phyloP scores from a whole-genome alignment of 2,329 filamentous ascomycete genomes.

The Fusarium compactum region DNA sequence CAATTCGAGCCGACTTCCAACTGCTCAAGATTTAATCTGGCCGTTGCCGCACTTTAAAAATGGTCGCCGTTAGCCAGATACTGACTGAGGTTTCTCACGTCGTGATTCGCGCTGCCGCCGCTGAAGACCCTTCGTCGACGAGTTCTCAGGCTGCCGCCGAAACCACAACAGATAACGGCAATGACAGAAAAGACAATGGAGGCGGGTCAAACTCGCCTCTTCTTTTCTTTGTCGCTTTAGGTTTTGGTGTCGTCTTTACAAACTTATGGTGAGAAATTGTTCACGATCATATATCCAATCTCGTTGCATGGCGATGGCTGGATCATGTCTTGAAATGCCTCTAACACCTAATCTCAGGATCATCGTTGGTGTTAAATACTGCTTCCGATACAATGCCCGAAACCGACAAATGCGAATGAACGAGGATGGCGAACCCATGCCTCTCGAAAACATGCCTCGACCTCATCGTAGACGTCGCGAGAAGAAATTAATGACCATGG shows the following conservation, averaged over 20 bases:
- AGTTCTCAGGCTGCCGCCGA: constrained; percentile 36
- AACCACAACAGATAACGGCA: constrained; percentile 15
- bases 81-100: constrained; percentile 45
- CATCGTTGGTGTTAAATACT: constrained; percentile 99
- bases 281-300: constrained; percentile 9
- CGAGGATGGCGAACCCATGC: constrained; percentile 89
- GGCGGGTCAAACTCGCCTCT: constrained; percentile 58
- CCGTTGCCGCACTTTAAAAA: constrained; percentile 31
- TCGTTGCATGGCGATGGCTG: constrained; percentile 71
- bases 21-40: constrained; percentile 36
- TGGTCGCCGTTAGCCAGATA: constrained; percentile 46
- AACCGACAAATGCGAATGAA: constrained; percentile 82
- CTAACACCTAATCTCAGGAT: constrained; percentile 74
- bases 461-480: constrained; percentile 89
- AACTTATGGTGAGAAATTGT: constrained; percentile 85
- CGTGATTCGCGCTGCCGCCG: constrained; percentile 41
- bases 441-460: constrained; percentile 84
- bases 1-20: constrained; percentile 43
- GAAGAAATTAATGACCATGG: constrained; percentile 99
- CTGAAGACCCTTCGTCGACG: constrained; percentile 39
- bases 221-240: constrained; percentile 91
- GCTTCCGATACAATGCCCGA: constrained; percentile 96
- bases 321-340: constrained; percentile 5
- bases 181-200: constrained; percentile 37
- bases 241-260: constrained; percentile 98